A percentile compares a stretch with the other conserved stretches of the same genome.
Evolutionary conservation across 345 rosid species (phyloP).

Genomic region (Geranium rotundifolium): DNA sequence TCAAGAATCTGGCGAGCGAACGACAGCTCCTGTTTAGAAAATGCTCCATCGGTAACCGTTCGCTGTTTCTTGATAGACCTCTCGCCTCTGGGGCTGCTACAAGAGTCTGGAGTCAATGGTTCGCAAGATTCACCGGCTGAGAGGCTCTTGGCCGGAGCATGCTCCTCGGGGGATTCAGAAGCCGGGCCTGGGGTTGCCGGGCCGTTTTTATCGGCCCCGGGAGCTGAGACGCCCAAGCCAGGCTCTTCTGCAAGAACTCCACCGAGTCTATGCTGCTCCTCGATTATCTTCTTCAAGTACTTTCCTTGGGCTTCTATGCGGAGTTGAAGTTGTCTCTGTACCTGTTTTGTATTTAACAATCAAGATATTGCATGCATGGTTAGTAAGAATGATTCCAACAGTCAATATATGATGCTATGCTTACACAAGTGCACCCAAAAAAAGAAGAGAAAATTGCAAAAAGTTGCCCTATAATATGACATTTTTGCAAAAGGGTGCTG

Average conservation of each 20-base stretch:
- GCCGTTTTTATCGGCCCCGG: slow-evolving; percentile 45
- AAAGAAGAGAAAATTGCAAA: too few species aligned
- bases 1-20: slow-evolving; percentile 62
- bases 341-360: slow-evolving; percentile 34
- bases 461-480: too few species aligned
- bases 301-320: slow-evolving; percentile 97
- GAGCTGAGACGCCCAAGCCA: slow-evolving; percentile 27
- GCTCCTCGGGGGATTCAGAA: slow-evolving; percentile 69
- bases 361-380: background rate
- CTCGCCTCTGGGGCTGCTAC: slow-evolving; percentile 49
- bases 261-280: slow-evolving; percentile 87
- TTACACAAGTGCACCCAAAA: too few species aligned
- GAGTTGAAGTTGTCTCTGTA: slow-evolving; percentile 91
- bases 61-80: slow-evolving; percentile 65
- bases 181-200: slow-evolving; percentile 88
- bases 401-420: background rate
- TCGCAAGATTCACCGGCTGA: slow-evolving; percentile 78
- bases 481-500: too few species aligned
- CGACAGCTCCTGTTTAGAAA: slow-evolving; percentile 38
- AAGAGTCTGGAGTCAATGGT: slow-evolving; percentile 84
- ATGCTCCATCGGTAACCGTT: slow-evolving; percentile 17
- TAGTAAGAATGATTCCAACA: background rate
- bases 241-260: slow-evolving; percentile 57
- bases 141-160: slow-evolving; percentile 53
- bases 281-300: slow-evolving; percentile 94